A percentile compares a stretch with the other conserved stretches of the same genome.
These are phyloP conservation scores for Entophlyctis helioformis DNA, from an alignment of 192 early-diverging fungal genomes.

Conservation along the genomic window DNA sequence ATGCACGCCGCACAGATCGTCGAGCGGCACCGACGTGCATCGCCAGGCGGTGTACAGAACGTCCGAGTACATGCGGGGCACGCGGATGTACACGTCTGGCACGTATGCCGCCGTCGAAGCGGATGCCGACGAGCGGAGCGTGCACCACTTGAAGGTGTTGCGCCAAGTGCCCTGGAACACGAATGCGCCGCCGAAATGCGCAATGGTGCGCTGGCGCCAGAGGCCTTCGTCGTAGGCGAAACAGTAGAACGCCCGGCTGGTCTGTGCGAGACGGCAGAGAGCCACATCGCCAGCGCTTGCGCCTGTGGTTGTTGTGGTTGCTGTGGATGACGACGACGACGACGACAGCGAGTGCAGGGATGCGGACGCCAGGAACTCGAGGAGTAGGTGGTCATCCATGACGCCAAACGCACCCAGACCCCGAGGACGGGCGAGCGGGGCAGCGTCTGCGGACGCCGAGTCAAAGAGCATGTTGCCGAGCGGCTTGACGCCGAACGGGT, in stretches of 20 bases:
- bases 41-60: slow-evolving; percentile 46
- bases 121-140: slow-evolving; percentile 4
- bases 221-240: slow-evolving; percentile 44
- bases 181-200: slow-evolving; percentile 39
- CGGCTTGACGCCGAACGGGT: slow-evolving; percentile 49
- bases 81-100: slow-evolving; percentile 2
- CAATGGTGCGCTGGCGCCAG: slow-evolving; percentile 39
- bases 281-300: slow-evolving; percentile 5
- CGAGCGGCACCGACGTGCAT: slow-evolving; percentile 27
- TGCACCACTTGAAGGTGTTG: slow-evolving; percentile 33
- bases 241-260: slow-evolving; percentile 36
- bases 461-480: slow-evolving; percentile 48
- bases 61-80: slow-evolving; percentile 47
- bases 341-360: too few species aligned
- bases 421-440: slow-evolving; percentile 16
- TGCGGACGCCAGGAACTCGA: slow-evolving; percentile 35
- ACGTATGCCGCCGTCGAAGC: neutral
- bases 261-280: slow-evolving; percentile 28
- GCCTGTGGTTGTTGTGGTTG: neutral
- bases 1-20: slow-evolving; percentile 15
- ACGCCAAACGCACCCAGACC: slow-evolving; percentile 33
- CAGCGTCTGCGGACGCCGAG: slow-evolving; percentile 7
- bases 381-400: slow-evolving; percentile 38
- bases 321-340: slow-evolving; percentile 4
- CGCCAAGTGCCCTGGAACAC: slow-evolving; percentile 39